Conservation (phyloP, 495 filamentous ascomycete species). For the Neurospora africana region DNA sequence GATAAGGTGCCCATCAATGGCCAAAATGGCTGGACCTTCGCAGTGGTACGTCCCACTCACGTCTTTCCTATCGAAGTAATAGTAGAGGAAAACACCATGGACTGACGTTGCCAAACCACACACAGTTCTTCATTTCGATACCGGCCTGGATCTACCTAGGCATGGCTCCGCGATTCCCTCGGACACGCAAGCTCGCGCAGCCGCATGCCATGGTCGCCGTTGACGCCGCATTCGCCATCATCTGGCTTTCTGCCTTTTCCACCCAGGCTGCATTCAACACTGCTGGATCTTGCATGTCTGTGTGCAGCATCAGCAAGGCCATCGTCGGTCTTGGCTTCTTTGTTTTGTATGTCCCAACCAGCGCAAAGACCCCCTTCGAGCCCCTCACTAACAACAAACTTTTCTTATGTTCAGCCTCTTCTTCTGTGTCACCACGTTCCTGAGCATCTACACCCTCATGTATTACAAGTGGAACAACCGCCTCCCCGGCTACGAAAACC, state of each 20-base stretch:
- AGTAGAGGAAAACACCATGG: background rate
- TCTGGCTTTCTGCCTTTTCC: slow-evolving; percentile 81
- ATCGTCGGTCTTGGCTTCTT: slow-evolving; percentile 71
- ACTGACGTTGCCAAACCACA: background rate
- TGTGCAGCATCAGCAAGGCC: slow-evolving; percentile 64
- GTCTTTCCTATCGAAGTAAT: background rate
- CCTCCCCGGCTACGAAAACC: slow-evolving; percentile 56
- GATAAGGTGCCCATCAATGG: slow-evolving; percentile 54
- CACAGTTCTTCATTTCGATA: slow-evolving; percentile 73
- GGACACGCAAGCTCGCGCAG: slow-evolving; percentile 67
- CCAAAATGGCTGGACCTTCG: slow-evolving; percentile 64
- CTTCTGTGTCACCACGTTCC: slow-evolving; percentile 58
- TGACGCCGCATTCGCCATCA: slow-evolving; percentile 60
- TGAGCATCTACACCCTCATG: slow-evolving; percentile 68
- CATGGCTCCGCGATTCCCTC: slow-evolving; percentile 75
- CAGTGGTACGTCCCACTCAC: slow-evolving; percentile 47
- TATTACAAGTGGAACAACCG: slow-evolving; percentile 70
- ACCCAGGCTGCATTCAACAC: slow-evolving; percentile 59
- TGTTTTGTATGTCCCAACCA: slow-evolving; percentile 53
- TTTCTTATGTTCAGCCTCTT: slow-evolving; percentile 45
- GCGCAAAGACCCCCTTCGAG: background rate
- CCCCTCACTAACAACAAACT: background rate
- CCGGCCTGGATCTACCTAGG: slow-evolving; percentile 75
- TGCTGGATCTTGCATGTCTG: slow-evolving; percentile 36
- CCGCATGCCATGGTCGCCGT: slow-evolving; percentile 70